A percentile compares a stretch with the other conserved stretches of the same genome.
Conservation (phyloP, 1,284 basidiomycete genomes). For the Irpex sp. region DNA sequence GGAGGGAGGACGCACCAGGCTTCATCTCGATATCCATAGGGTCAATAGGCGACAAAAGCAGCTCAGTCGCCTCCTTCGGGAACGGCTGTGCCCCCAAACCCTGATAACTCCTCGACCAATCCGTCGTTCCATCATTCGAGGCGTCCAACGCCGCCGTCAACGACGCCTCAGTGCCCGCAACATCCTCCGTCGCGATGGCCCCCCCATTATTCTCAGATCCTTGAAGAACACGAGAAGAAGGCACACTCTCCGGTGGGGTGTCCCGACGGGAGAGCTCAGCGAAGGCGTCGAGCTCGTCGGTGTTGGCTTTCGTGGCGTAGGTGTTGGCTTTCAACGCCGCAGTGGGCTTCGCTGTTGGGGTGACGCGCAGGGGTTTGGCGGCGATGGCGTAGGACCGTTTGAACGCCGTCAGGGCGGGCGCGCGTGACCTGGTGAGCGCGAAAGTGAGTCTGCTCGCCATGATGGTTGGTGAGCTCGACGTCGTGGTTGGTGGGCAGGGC, state of each 20-base stretch:
- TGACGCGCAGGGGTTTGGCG: background rate
- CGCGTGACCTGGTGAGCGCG: background rate
- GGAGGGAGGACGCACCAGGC: conserved; percentile 53
- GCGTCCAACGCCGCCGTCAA: conserved; percentile 3
- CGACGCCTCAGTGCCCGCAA: background rate
- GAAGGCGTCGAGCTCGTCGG: conserved; percentile 2
- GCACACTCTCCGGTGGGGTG: background rate
- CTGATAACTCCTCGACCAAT: conserved; percentile 89
- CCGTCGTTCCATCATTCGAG: conserved; percentile 26
- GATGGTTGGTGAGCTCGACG: background rate
- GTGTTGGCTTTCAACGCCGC: conserved; percentile 7
- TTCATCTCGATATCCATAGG: conserved; percentile 89
- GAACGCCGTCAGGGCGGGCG: background rate
- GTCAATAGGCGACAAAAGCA: conserved; percentile 75
- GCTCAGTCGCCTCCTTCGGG: conserved; percentile 67
- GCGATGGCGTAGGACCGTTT: background rate
- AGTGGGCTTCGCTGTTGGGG: background rate
- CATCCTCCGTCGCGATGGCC: background rate
- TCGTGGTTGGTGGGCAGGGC: background rate
- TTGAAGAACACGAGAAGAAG: background rate
- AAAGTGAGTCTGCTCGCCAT: background rate
- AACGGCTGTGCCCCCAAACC: conserved; percentile 84
- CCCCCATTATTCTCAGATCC: background rate
- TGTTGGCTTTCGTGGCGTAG: conserved; percentile 3
- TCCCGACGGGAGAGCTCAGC: conserved; percentile 1